phyloP scores from a whole-genome alignment of 2,329 filamentous ascomycete species.

The Verticillium nonalfalfae region DNA sequence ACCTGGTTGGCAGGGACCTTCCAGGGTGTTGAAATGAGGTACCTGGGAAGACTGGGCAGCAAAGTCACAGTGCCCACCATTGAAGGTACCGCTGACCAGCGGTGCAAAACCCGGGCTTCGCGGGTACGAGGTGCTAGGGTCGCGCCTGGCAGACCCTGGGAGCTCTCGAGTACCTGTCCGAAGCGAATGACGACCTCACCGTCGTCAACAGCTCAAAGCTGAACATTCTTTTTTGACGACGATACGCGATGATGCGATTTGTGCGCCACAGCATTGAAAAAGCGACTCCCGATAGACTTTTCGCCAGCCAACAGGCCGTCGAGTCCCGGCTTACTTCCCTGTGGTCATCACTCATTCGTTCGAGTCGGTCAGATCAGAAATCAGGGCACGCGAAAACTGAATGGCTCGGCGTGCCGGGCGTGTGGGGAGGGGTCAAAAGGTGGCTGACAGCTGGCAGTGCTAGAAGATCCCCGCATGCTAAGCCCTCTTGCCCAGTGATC shows the following conservation, averaged over 20 bases:
- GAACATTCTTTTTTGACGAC: not conserved
- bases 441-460: not conserved
- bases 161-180: not conserved
- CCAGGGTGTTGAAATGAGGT: not conserved
- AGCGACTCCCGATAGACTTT: not conserved
- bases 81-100: not conserved
- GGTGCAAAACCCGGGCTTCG: not conserved
- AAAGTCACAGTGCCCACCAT: not conserved
- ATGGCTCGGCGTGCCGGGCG: not conserved
- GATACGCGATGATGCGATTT: not conserved
- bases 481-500: not conserved
- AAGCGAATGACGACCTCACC: not conserved
- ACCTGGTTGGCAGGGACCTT: not conserved
- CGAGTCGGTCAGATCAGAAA: not conserved
- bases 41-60: not conserved
- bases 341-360: not conserved
- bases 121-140: not conserved
- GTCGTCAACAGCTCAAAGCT: not conserved
- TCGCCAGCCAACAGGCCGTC: not conserved
- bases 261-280: not conserved
- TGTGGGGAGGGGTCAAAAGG: too few relatives aligned
- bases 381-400: not conserved
- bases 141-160: not conserved
- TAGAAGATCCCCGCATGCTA: not conserved
- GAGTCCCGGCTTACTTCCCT: too few relatives aligned